Conservation (phyloP, 2,329 filamentous ascomycete genomes). For the Penicillium corylophilum region DNA sequence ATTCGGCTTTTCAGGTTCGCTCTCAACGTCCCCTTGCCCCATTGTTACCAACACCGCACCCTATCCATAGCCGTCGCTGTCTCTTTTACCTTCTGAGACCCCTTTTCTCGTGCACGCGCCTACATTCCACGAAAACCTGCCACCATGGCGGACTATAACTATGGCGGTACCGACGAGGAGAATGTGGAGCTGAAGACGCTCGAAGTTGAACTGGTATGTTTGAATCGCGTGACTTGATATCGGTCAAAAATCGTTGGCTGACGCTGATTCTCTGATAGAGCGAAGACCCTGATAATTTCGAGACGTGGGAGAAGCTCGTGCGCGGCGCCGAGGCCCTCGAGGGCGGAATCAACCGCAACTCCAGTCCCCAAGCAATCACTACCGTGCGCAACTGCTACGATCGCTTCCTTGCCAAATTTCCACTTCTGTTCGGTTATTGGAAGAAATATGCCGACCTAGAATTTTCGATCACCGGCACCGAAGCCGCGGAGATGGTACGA, state of each 20-base stretch:
- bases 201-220: conserved; percentile 70
- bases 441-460: conserved; percentile 99
- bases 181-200: conserved; percentile 78
- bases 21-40: conserved; percentile 9
- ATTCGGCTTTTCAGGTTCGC: conserved; percentile 13
- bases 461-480: conserved; percentile 93
- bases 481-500: conserved; percentile 91
- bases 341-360: conserved; percentile 93
- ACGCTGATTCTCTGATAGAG: conserved; percentile 39
- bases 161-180: conserved; percentile 74
- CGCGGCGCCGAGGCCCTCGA: conserved; percentile 80
- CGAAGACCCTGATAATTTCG: conserved; percentile 83
- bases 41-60: conserved; percentile 15
- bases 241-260: background rate
- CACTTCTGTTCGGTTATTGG: conserved; percentile 96
- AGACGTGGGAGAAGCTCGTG: conserved; percentile 91
- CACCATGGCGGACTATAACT: conserved; percentile 70
- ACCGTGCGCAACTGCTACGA: conserved; percentile 87
- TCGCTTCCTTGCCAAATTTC: conserved; percentile 89
- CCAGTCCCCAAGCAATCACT: conserved; percentile 87
- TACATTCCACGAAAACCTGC: conserved; percentile 6
- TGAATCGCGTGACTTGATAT: background rate
- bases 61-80: conserved; percentile 6
- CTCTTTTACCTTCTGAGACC: background rate
- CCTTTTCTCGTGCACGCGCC: background rate